Conservation (phyloP, 2,329 filamentous ascomycete species). For the Talaromyces islandicus region DNA sequence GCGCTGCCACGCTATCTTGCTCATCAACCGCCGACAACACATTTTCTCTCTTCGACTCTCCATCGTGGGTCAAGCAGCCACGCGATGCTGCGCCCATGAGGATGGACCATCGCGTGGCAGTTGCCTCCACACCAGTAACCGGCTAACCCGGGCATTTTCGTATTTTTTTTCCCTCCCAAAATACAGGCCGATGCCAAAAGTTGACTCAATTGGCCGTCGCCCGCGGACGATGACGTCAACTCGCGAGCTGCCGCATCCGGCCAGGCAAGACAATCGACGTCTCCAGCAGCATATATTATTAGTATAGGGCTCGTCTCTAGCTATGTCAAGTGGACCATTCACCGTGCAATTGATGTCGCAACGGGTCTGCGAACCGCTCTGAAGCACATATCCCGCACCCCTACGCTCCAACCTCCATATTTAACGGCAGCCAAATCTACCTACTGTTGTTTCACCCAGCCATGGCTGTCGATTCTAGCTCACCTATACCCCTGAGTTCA, state of each 20-base stretch:
- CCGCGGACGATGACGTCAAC: not conserved
- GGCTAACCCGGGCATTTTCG: not conserved
- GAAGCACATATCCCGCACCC: too few relatives aligned
- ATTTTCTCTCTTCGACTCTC: not conserved
- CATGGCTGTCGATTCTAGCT: not conserved
- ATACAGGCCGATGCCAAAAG: not conserved
- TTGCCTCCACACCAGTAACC: not conserved
- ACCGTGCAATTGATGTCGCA: not conserved
- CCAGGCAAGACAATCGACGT: not conserved
- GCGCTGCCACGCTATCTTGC: not conserved
- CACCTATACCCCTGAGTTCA: not conserved
- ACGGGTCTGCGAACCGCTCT: too few relatives aligned
- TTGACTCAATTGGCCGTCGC: too few relatives aligned
- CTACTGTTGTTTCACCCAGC: not conserved
- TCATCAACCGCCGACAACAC: not conserved
- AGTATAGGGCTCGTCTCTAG: not conserved
- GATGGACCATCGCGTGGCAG: not conserved
- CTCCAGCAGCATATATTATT: not conserved
- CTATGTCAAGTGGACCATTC: not conserved
- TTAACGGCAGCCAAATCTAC: not conserved
- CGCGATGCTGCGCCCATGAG: not conserved
- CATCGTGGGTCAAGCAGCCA: not conserved
- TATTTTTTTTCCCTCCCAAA: not conserved
- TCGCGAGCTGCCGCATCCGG: not conserved
- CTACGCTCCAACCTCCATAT: not conserved